Conservation (phyloP, 202 grass and related monocot species). For the Hordeum pubiflorum region DNA sequence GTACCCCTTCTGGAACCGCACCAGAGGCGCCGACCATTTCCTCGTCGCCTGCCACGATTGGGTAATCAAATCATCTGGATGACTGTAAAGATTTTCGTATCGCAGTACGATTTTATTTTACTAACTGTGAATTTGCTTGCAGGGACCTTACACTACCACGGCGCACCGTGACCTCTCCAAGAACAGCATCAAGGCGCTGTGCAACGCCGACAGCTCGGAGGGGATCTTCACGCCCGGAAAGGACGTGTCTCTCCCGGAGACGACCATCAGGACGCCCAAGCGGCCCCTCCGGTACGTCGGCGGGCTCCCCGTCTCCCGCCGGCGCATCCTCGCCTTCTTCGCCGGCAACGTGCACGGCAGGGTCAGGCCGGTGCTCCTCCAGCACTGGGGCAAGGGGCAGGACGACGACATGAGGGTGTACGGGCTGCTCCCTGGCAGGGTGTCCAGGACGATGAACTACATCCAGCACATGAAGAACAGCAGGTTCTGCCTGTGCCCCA, state of each 20-base stretch:
- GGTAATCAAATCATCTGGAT: constrained; percentile 26
- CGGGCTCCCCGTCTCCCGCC: constrained; percentile 46
- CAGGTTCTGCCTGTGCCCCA: constrained; percentile 85
- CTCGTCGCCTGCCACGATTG: constrained; percentile 90
- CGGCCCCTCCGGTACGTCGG: constrained; percentile 60
- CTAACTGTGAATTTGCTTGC: background rate
- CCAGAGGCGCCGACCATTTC: constrained; percentile 76
- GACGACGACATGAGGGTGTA: constrained; percentile 56
- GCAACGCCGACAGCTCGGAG: constrained; percentile 86
- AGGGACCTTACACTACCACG: constrained; percentile 74
- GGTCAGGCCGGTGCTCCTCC: constrained; percentile 57
- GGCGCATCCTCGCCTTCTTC: constrained; percentile 74
- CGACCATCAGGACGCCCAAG: constrained; percentile 53
- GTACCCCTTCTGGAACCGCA: constrained; percentile 85
- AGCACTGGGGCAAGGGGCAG: constrained; percentile 54
- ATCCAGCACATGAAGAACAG: constrained; percentile 90
- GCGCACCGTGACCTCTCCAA: constrained; percentile 57
- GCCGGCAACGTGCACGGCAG: constrained; percentile 81
- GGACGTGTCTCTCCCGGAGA: constrained; percentile 84
- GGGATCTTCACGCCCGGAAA: constrained; percentile 65
- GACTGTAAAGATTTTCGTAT: background rate
- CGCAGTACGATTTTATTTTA: no score
- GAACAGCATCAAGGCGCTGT: constrained; percentile 77
- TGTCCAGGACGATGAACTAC: constrained; percentile 68
- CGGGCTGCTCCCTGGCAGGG: constrained; percentile 39